phyloP scores from a whole-genome alignment of 352 stramenopile species.

The Globisporangium takayamanum region DNA sequence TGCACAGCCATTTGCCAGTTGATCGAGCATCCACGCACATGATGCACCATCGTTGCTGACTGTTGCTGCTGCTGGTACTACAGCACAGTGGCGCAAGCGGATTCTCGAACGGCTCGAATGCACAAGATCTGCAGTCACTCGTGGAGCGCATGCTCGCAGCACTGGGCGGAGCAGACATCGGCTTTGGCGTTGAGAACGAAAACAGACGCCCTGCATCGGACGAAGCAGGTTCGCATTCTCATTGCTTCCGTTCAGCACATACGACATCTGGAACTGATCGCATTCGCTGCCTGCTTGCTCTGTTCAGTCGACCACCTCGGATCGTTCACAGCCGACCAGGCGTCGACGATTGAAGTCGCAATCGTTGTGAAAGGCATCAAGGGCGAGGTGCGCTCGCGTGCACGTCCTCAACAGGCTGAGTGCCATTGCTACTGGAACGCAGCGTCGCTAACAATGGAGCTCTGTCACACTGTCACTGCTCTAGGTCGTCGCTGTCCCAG shows the following conservation, averaged over 20 bases:
- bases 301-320: slow-evolving; percentile 46
- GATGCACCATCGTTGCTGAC: neutral
- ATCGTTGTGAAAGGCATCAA: slow-evolving; percentile 65
- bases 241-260: neutral
- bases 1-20: neutral
- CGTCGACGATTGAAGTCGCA: slow-evolving; percentile 63
- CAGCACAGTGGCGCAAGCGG: neutral
- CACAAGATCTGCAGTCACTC: slow-evolving; percentile 38
- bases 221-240: slow-evolving; percentile 27
- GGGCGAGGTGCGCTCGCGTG: slow-evolving; percentile 36
- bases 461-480: neutral
- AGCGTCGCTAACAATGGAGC: neutral
- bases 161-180: slow-evolving; percentile 26
- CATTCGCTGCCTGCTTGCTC: neutral
- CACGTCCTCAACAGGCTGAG: too few relatives aligned
- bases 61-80: neutral
- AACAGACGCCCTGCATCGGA: slow-evolving; percentile 40
- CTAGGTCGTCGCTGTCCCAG: slow-evolving; percentile 63
- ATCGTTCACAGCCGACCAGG: slow-evolving; percentile 60
- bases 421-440: too few relatives aligned
- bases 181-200: slow-evolving; percentile 18
- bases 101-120: slow-evolving; percentile 10
- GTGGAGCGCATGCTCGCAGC: slow-evolving; percentile 32
- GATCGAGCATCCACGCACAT: neutral
- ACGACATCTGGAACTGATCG: neutral